Evolutionary conservation across 2,329 filamentous ascomycete species (phyloP), one percentile per base, ranked within the genome.

Genomic region (Chaetomium strumarium): DNA sequence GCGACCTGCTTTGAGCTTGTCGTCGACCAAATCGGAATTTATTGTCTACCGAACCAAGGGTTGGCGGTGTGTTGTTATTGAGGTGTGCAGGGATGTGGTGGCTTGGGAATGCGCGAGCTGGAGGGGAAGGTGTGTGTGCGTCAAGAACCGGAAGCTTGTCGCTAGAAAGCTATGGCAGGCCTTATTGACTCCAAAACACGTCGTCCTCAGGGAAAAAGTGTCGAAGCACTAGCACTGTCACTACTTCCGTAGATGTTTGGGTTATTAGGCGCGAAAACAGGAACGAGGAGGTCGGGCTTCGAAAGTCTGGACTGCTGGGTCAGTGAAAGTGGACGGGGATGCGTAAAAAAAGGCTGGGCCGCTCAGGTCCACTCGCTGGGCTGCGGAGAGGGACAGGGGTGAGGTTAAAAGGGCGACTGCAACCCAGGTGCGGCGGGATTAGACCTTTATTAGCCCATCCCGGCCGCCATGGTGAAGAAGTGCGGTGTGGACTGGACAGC

Each of bases 1-100:
- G 68, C 63, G 66, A 58, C 46, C 51, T 39, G 30, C 9, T 5
- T 40, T 48, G 51, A 51, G 52, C 19, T 10, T 7, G n/a, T 34
- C 3, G 43, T 13, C 16, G 17, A 30, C n/a, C 16, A 14, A 17
- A 44, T 6, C 12, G 31, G 17, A 39, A 10, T 24, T 31, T 12
- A 14, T 19, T 12, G n/a, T 20, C 24, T 7, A 36, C 36, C 17
- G 20, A 36, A 16, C 9, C n/a, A 33, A 30, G 40, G 41, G 53
- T 41, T 44, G 53, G 50, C 37, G 52, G 52, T 51, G 55, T 42
- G 49, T 41, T 34, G 36, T 14, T 42, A 38, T 46, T 20, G 19
- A 39, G 31, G 38, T 29, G 20, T 47, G 48, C 30, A 47, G 39
- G 51, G 54, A 34, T 29, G 38, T 43, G 24, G 48, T 40, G 54